Percentiles rank a stretch among this genome's conserved stretches.
phyloP scores from a whole-genome alignment of 2,329 filamentous ascomycete genomes.

The Diaporthe helianthi region DNA sequence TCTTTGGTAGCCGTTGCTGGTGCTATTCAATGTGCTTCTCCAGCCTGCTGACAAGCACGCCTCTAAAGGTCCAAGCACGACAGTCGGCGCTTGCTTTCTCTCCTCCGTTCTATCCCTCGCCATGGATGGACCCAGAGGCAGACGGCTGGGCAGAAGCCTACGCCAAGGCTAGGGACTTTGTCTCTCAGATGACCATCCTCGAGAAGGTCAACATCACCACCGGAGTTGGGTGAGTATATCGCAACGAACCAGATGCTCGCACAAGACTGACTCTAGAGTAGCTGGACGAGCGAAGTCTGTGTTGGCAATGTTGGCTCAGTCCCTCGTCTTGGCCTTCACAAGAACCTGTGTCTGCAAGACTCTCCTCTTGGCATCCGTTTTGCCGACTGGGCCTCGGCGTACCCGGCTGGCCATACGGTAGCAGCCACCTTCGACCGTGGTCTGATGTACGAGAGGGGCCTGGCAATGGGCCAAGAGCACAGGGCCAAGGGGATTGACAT shows the following conservation, averaged over 20 bases:
- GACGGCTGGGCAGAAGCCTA: conserved; percentile 80
- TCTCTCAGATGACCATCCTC: conserved; percentile 79
- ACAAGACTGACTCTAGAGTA: conserved; percentile 39
- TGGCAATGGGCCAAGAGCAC: conserved; percentile 76
- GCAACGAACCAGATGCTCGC: background rate
- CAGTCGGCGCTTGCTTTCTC: conserved; percentile 48
- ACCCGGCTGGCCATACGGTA: conserved; percentile 78
- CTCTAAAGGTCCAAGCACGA: conserved; percentile 35
- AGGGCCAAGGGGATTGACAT: conserved; percentile 76
- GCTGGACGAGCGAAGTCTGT: conserved; percentile 74
- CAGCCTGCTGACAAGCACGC: conserved; percentile 37
- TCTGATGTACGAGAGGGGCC: conserved; percentile 73
- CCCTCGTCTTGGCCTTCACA: conserved; percentile 71
- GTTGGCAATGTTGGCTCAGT: conserved; percentile 79
- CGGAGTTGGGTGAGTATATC: conserved; percentile 73
- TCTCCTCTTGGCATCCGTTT: conserved; percentile 81
- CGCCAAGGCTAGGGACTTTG: conserved; percentile 76
- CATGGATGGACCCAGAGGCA: conserved; percentile 80
- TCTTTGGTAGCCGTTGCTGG: background rate
- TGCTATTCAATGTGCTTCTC: background rate
- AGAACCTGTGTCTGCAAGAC: conserved; percentile 83
- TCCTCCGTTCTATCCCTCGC: conserved; percentile 79
- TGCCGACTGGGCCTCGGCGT: conserved; percentile 81
- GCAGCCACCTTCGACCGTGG: conserved; percentile 83
- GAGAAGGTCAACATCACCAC: conserved; percentile 98